A percentile compares a stretch with the other conserved stretches of the same genome.
Conservation (phyloP, 140 eudicot genomes). For the Senecio squalidus region DNA sequence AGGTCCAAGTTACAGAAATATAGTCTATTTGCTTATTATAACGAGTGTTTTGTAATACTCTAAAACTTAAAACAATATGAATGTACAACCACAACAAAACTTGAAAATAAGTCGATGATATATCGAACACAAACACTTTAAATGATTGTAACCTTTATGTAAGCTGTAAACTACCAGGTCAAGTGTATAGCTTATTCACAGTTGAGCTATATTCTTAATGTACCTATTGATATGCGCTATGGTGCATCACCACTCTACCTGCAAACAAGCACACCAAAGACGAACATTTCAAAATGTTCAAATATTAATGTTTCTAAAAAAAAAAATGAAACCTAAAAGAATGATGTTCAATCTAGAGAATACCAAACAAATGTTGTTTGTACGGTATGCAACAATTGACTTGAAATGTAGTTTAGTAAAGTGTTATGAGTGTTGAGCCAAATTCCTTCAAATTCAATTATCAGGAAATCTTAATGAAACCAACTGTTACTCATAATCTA, state of each 20-base stretch:
- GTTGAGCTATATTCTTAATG: constrained; percentile 9
- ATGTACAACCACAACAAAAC: neutral
- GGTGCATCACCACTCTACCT: constrained; percentile 17
- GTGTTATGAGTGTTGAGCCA: constrained; percentile 3
- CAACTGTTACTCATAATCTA: too few relatives aligned
- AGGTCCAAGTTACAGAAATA: constrained; percentile 10
- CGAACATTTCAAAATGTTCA: neutral
- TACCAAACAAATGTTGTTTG: too few relatives aligned
- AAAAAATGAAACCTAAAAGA: too few relatives aligned
- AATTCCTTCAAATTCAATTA: neutral
- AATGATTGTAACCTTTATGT: constrained; percentile 10
- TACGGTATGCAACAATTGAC: neutral
- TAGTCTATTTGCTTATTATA: constrained; percentile 2
- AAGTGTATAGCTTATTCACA: constrained; percentile 18
- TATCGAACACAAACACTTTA: constrained; percentile 1
- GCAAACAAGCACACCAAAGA: constrained; percentile 13
- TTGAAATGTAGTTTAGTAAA: neutral
- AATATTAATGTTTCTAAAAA: neutral
- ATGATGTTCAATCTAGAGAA: too few relatives aligned
- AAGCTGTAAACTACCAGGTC: constrained; percentile 13
- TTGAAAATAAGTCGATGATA: neutral
- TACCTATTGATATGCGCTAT: constrained; percentile 10
- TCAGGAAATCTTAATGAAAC: too few relatives aligned
- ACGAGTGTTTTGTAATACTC: neutral
- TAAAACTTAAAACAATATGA: neutral